Conservation (phyloP, 192 early-diverging fungal genomes). For the Dissophora globulifera region DNA sequence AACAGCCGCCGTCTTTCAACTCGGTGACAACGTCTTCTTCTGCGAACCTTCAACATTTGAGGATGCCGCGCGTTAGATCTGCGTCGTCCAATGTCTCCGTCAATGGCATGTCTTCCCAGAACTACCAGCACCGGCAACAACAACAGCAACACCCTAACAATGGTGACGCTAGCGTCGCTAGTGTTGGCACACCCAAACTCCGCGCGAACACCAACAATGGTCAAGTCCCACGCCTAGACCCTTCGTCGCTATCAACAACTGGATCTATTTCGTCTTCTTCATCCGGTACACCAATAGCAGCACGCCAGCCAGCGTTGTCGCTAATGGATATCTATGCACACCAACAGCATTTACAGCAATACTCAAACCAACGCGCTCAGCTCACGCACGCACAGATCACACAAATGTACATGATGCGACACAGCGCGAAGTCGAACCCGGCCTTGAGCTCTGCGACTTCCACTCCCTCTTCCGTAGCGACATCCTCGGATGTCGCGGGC, state of each 20-base stretch:
- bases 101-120: neutral
- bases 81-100: neutral
- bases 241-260: neutral
- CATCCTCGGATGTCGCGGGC: too few species aligned
- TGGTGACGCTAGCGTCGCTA: neutral
- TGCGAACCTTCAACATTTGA: neutral
- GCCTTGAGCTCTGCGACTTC: neutral
- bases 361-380: conserved; percentile 32
- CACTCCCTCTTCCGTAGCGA: neutral
- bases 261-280: neutral
- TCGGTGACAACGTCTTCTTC: neutral
- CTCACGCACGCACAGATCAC: conserved; percentile 8
- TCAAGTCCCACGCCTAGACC: neutral
- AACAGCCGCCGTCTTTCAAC: too few species aligned
- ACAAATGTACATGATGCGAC: conserved; percentile 12
- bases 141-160: too few species aligned
- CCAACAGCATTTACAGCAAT: conserved; percentile 19
- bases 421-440: neutral
- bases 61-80: neutral
- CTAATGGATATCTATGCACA: conserved; percentile 28
- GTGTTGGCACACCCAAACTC: too few species aligned
- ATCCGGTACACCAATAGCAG: too few species aligned
- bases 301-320: neutral
- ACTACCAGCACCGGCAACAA: too few species aligned
- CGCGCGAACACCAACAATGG: neutral